Base-by-base conservation (phyloP, 805 yeast genomes). In the Lachancea sp. region DNA sequence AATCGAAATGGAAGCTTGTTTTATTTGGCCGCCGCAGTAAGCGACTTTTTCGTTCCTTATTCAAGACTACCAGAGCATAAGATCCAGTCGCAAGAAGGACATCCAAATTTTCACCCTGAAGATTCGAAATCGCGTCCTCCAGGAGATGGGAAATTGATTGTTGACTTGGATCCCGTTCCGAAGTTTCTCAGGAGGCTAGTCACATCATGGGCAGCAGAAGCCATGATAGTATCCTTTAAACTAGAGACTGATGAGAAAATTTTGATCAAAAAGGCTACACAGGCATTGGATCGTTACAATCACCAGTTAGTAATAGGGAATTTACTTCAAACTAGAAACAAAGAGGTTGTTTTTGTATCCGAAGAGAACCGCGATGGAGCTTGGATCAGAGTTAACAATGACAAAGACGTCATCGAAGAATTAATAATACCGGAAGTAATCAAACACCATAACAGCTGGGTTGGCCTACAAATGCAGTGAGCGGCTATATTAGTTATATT, bases 231-330 rank as follows among this genome's bases (percentile, higher is more conserved):
- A 1, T 84, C 95, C 13, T 92, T 92, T 67, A 92, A 92, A 61
- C 72, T 92, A 38, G 98, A 92, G 57, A 92, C 98, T 0, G 98
- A 92, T 60, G 58, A 64, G 41, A 50, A 67, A 7, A 75, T 92
- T 18, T 67, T 92, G 47, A 71, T 88, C 34, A 68, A 72, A 42
- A 92, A 92, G 64, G 84, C 96, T 8, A 68, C 69, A 37, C 78
- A 74, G 43, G 97, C 98, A 0, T 70, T 92, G 44, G 76, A 76
- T 20, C 71, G 96, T 44, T 92, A 92, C 61, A 83, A 78, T 46
- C 98, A 92, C 63, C 97, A 90, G 61, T 66, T 92, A 40, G 98
- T 92, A 9, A 88, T 92, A 58, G 98, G 98, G 3, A 92, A 92
- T 56, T 65, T 92, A 48, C 67, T 92, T 47, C 96, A 89, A 56